These are phyloP conservation scores for Elsinoe arachidis DNA, from an alignment of 2,329 filamentous ascomycete genomes.

Conservation along the genomic window DNA sequence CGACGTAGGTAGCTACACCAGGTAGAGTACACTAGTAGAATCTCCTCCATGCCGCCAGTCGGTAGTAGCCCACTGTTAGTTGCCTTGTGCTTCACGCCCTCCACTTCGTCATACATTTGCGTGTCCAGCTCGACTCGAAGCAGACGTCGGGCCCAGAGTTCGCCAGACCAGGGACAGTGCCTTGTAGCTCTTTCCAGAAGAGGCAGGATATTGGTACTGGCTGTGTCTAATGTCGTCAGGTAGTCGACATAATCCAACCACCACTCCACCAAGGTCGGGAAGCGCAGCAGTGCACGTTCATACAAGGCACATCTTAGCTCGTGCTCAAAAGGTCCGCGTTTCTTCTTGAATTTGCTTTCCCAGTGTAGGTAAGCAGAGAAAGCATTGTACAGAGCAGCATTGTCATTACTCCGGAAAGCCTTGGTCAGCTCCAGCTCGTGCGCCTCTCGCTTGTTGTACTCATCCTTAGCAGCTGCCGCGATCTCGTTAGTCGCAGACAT, in stretches of 20 bases:
- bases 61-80: slow-evolving; percentile 80
- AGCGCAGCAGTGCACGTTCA: slow-evolving; percentile 64
- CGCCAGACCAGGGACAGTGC: slow-evolving; percentile 89
- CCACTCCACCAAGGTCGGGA: slow-evolving; percentile 62
- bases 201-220: slow-evolving; percentile 46
- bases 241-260: slow-evolving; percentile 84
- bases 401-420: slow-evolving; percentile 49
- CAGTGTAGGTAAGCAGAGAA: slow-evolving; percentile 70
- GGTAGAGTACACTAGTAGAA: slow-evolving; percentile 82
- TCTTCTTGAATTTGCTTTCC: slow-evolving; percentile 55
- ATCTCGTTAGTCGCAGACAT: slow-evolving; percentile 61
- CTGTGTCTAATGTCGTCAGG: slow-evolving; percentile 44
- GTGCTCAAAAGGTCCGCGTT: slow-evolving; percentile 38
- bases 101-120: slow-evolving; percentile 69
- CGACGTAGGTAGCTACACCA: slow-evolving; percentile 94
- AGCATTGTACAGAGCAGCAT: slow-evolving; percentile 46
- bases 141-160: slow-evolving; percentile 83
- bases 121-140: slow-evolving; percentile 72
- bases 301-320: slow-evolving; percentile 56
- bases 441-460: slow-evolving; percentile 56
- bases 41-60: slow-evolving; percentile 74
- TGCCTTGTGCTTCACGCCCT: slow-evolving; percentile 83
- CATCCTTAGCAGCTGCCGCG: slow-evolving; percentile 54
- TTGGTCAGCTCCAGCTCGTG: slow-evolving; percentile 59
- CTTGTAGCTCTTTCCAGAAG: slow-evolving; percentile 72